These are phyloP conservation scores for Monosporascus sp. DNA, from an alignment of 2,329 filamentous ascomycete genomes.

Conservation along the genomic window DNA sequence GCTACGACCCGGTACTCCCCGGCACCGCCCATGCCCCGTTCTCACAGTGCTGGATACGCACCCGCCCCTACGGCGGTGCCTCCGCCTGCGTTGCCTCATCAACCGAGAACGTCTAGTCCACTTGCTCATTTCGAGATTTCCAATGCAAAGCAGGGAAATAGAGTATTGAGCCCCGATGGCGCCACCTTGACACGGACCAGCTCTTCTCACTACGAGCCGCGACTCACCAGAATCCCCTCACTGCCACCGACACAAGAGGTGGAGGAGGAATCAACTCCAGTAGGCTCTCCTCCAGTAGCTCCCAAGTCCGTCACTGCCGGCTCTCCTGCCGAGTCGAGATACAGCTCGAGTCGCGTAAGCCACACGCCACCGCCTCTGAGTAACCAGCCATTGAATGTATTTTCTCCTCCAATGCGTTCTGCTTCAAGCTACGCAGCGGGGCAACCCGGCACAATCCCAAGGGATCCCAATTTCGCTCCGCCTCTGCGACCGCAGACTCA, in stretches of 20 bases:
- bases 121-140: slow-evolving; percentile 58
- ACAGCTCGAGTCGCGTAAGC: slow-evolving; percentile 32
- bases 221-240: slow-evolving; percentile 49
- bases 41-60: slow-evolving; percentile 34
- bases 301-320: slow-evolving; percentile 16
- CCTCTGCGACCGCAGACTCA: slow-evolving; percentile 58
- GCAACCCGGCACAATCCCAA: slow-evolving; percentile 23
- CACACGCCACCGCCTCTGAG: slow-evolving; percentile 46
- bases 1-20: slow-evolving; percentile 51
- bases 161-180: slow-evolving; percentile 29
- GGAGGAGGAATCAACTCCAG: slow-evolving; percentile 47
- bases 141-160: slow-evolving; percentile 31
- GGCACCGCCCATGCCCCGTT: slow-evolving; percentile 34
- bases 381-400: slow-evolving; percentile 32
- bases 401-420: slow-evolving; percentile 52
- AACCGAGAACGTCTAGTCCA: slow-evolving; percentile 61
- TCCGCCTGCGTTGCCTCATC: slow-evolving; percentile 48
- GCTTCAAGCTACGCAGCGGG: slow-evolving; percentile 46
- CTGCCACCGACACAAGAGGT: slow-evolving; percentile 58
- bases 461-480: slow-evolving; percentile 40
- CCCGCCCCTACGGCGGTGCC: slow-evolving; percentile 22
- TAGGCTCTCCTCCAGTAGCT: slow-evolving; percentile 18
- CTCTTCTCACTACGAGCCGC: slow-evolving; percentile 48
- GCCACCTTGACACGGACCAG: slow-evolving; percentile 42
- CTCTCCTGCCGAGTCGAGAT: slow-evolving; percentile 28